phyloP scores from a whole-genome alignment of 371 early-diverging fungal genomes.

The Mortierella sp. region DNA sequence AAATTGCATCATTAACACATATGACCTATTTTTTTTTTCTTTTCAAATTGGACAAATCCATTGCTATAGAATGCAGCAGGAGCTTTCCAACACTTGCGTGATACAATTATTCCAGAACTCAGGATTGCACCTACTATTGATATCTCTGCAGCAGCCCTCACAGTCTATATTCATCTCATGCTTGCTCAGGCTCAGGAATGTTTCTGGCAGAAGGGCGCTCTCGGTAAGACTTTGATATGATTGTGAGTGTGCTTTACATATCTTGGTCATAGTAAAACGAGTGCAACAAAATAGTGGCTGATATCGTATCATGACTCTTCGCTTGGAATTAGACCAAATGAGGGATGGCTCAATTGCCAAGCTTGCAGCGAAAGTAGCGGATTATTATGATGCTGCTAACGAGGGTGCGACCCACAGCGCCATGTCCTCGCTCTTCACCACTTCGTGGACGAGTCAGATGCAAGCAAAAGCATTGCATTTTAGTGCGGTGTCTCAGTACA shows the following conservation, averaged over 20 bases:
- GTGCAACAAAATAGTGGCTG: background rate
- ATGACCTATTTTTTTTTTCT: background rate
- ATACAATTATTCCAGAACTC: conserved; percentile 69
- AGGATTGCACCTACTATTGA: conserved; percentile 69
- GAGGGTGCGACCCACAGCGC: conserved; percentile 72
- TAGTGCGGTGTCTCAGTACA: conserved; percentile 80
- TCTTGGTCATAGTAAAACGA: no score
- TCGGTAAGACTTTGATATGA: conserved; percentile 36
- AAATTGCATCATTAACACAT: background rate
- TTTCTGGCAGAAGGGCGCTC: conserved; percentile 84
- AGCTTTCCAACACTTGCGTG: conserved; percentile 73
- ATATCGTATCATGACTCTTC: background rate
- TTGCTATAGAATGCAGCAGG: conserved; percentile 81
- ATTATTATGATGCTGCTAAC: conserved; percentile 76
- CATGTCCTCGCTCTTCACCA: conserved; percentile 58
- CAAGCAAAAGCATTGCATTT: conserved; percentile 80
- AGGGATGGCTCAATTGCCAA: conserved; percentile 82
- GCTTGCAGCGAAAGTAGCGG: conserved; percentile 79
- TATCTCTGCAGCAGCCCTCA: conserved; percentile 70
- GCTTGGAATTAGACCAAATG: conserved; percentile 67
- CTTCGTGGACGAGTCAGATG: conserved; percentile 73
- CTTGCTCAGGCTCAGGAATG: conserved; percentile 94
- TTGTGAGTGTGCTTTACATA: background rate
- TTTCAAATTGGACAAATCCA: background rate
- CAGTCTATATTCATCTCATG: conserved; percentile 78